Evolutionary conservation across 768 basidiomycete species (phyloP).

Genomic region (Suillus weaverae): DNA sequence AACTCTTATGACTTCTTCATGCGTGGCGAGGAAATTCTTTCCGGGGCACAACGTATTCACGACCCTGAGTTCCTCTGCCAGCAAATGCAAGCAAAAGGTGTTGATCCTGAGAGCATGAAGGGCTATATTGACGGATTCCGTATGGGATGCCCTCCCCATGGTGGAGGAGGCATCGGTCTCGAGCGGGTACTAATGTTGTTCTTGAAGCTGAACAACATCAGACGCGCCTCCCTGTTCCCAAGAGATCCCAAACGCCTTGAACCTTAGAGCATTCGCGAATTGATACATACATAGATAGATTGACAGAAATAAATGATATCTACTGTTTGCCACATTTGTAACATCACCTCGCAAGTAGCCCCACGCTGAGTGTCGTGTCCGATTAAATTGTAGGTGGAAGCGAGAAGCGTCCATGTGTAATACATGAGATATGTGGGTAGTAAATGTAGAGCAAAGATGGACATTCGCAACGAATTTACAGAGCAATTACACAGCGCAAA

Average conservation of each 20-base stretch:
- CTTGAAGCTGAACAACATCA: conserved; percentile 94
- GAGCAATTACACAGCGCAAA: conserved; percentile 7
- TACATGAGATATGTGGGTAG: conserved; percentile 19
- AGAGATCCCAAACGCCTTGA: conserved; percentile 94
- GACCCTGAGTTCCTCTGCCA: conserved; percentile 78
- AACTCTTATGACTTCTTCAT: conserved; percentile 99
- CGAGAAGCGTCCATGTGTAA: conserved; percentile 21
- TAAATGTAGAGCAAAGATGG: conserved; percentile 28
- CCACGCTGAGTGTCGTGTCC: neutral
- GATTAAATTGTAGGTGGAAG: conserved; percentile 24
- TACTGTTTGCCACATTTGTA: neutral
- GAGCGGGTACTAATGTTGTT: conserved; percentile 98
- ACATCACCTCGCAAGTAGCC: conserved; percentile 8
- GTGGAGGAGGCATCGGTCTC: conserved; percentile 93
- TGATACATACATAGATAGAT: neutral
- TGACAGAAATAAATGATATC: neutral
- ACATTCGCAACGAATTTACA: conserved; percentile 23
- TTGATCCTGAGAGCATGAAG: conserved; percentile 91
- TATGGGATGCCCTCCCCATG: conserved; percentile 93
- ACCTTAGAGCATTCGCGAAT: conserved; percentile 48
- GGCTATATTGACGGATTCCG: conserved; percentile 93
- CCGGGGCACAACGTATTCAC: conserved; percentile 97
- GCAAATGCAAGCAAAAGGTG: conserved; percentile 84
- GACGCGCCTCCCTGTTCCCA: conserved; percentile 91
- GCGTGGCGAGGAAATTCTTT: conserved; percentile 98